These are phyloP conservation scores for Vigna mungo DNA, from an alignment of 306 rosid species.

Conservation along the genomic window DNA sequence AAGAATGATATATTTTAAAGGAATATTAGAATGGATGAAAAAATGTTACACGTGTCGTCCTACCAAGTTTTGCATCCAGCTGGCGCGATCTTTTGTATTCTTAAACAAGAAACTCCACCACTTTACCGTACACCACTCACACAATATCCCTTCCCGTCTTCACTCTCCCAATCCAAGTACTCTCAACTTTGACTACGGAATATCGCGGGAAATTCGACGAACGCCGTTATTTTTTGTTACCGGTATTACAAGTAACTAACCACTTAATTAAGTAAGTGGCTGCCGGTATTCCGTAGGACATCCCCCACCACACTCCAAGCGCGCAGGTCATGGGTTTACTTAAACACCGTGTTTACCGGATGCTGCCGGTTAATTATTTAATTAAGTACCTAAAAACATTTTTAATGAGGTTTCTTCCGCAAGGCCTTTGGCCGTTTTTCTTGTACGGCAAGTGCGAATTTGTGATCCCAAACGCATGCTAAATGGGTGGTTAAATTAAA, in stretches of 20 bases:
- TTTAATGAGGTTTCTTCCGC: background rate
- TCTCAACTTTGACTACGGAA: slow-evolving; percentile 49
- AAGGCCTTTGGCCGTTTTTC: slow-evolving; percentile 48
- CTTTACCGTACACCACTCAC: slow-evolving; percentile 59
- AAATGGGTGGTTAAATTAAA: background rate
- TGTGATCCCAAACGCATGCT: background rate
- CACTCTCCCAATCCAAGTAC: slow-evolving; percentile 32
- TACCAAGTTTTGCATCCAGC: slow-evolving; percentile 57
- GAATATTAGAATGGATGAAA: background rate
- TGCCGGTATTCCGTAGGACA: slow-evolving; percentile 71
- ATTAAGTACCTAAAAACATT: background rate
- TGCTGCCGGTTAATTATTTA: slow-evolving; percentile 62
- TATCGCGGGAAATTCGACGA: slow-evolving; percentile 36
- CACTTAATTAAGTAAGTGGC: slow-evolving; percentile 40
- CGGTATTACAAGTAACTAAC: slow-evolving; percentile 50
- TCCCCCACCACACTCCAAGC: slow-evolving; percentile 52
- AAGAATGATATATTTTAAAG: too few relatives aligned
- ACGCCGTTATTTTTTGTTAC: slow-evolving; percentile 55
- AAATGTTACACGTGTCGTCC: slow-evolving; percentile 56
- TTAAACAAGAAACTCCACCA: slow-evolving; percentile 51
- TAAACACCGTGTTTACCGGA: slow-evolving; percentile 68
- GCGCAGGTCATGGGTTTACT: slow-evolving; percentile 49
- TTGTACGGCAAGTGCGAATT: slow-evolving; percentile 50
- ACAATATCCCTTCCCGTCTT: slow-evolving; percentile 28
- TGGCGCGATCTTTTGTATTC: slow-evolving; percentile 51